These are phyloP conservation scores for Cephalotrichum gorgonifer DNA, from an alignment of 2,329 filamentous ascomycete genomes.

Conservation along the genomic window DNA sequence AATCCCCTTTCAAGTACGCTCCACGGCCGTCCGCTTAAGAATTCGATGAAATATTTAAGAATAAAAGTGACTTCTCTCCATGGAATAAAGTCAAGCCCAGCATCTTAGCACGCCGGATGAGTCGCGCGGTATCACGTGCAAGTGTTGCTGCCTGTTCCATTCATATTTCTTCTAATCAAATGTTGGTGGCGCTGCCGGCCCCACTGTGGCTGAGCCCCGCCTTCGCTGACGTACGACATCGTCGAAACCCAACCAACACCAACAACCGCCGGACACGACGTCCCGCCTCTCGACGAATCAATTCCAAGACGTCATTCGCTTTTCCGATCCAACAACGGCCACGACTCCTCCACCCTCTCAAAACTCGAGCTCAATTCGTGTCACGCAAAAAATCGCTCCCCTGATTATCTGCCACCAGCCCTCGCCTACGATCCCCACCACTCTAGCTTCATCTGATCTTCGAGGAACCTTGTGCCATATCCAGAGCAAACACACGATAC, in stretches of 20 bases:
- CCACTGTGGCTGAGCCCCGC: conserved; percentile 5
- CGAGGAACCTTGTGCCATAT: too few species aligned
- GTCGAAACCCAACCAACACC: neutral
- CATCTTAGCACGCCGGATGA: too few species aligned
- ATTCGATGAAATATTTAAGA: too few species aligned
- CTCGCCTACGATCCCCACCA: neutral
- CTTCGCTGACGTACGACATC: neutral
- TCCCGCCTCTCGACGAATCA: neutral
- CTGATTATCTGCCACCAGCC: neutral
- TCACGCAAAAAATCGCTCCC: neutral
- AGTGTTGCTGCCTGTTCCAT: neutral
- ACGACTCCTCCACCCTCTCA: too few species aligned
- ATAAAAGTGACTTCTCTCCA: too few species aligned
- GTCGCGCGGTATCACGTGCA: neutral
- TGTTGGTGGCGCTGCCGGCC: neutral
- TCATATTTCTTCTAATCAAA: neutral
- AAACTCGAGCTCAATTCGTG: neutral
- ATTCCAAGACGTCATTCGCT: neutral
- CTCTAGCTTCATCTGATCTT: neutral
- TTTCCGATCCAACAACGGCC: neutral
- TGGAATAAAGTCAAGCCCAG: too few species aligned
- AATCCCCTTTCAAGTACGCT: too few species aligned
- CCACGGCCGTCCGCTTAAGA: too few species aligned
- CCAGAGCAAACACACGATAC: too few species aligned
- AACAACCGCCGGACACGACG: neutral